A percentile compares a stretch with the other conserved stretches of the same genome.
These are phyloP conservation scores for Cardiospermum halicacabum DNA, from an alignment of 345 rosid genomes.

Conservation along the genomic window DNA sequence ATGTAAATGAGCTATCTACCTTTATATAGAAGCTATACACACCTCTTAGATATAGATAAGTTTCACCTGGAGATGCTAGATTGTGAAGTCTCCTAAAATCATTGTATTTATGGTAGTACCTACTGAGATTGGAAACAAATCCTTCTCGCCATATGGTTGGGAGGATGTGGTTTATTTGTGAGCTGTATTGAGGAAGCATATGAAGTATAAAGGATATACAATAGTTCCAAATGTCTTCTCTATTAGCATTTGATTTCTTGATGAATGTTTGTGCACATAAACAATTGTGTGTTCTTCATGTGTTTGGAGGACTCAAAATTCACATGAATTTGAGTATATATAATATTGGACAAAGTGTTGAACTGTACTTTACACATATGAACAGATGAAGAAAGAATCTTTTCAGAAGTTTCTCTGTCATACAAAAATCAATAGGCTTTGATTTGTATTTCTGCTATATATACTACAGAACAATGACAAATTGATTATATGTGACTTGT, in stretches of 20 bases:
- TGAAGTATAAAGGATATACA: background rate
- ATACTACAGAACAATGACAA: slow-evolving; percentile 4
- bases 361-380: slow-evolving; percentile 8
- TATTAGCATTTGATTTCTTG: background rate
- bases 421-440: slow-evolving; percentile 5
- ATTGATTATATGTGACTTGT: slow-evolving; percentile 7
- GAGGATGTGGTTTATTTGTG: background rate
- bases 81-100: background rate
- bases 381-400: slow-evolving; percentile 15
- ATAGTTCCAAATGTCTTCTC: background rate
- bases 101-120: background rate
- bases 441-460: slow-evolving; percentile 3
- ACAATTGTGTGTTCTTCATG: background rate
- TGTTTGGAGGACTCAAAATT: background rate
- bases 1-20: background rate
- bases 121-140: background rate
- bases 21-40: too few species aligned
- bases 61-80: background rate
- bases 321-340: background rate
- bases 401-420: background rate
- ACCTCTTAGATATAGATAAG: background rate
- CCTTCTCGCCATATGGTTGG: background rate
- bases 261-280: background rate
- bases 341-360: background rate
- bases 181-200: background rate